Evolutionary conservation across 2,329 filamentous ascomycete genomes (phyloP).

Genomic region (Stagonosporopsis chrysanthemi): DNA sequence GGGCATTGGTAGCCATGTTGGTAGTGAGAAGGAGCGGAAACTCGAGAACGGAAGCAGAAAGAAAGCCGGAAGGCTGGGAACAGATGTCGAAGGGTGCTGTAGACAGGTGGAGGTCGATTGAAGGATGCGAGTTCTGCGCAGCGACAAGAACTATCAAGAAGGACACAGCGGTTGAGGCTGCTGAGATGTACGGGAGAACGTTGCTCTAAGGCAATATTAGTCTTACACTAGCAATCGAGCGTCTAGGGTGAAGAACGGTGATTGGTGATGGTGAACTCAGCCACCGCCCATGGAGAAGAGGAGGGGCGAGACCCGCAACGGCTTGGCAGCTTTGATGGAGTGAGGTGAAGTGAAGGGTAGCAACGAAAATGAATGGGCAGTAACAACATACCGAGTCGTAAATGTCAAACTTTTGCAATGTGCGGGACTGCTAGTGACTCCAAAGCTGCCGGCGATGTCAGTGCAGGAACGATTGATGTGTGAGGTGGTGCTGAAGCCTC

Average conservation of each 20-base stretch:
- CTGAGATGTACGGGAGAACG: constrained; percentile 44
- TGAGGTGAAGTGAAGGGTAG: constrained; percentile 18
- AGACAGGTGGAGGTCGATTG: constrained; percentile 14
- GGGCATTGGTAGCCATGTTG: constrained; percentile 42
- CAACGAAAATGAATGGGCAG: constrained; percentile 13
- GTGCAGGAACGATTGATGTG: constrained; percentile 5
- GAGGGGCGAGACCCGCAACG: constrained; percentile 8
- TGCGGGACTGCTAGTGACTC: constrained; percentile 51
- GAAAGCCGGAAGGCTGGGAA: constrained; percentile 5
- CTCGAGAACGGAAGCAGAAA: constrained; percentile 1
- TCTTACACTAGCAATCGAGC: constrained; percentile 1
- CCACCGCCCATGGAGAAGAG: constrained; percentile 9
- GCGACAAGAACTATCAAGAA: constrained; percentile 27
- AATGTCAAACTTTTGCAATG: constrained; percentile 52
- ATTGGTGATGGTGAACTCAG: constrained; percentile 33
- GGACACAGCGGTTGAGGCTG: constrained; percentile 25
- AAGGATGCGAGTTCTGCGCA: constrained; percentile 18
- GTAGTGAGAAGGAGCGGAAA: constrained; percentile 1
- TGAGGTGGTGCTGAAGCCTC: constrained; percentile 20
- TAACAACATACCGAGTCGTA: constrained; percentile 47
- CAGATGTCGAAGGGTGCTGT: constrained; percentile 5
- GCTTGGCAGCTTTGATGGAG: neutral
- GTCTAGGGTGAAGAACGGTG: constrained; percentile 8
- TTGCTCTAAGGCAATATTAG: constrained; percentile 37
- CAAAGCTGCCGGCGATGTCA: constrained; percentile 46